Base-by-base conservation (phyloP, 2,329 filamentous ascomycete species). In the Fusarium mangiferae region DNA sequence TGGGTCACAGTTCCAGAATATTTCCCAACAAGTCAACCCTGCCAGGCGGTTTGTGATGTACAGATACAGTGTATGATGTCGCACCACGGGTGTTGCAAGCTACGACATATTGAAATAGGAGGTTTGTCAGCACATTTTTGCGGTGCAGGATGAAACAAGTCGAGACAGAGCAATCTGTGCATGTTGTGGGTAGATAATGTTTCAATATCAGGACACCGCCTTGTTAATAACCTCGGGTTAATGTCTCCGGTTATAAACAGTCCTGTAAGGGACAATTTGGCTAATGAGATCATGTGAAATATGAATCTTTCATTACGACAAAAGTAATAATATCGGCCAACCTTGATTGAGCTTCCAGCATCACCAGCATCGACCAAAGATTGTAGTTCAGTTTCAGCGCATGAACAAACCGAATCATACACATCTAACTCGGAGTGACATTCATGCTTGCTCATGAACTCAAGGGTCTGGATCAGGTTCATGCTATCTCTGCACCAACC, bases 11-110 rank as follows among this genome's bases (percentile, higher is more conserved):
- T 74, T 68, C 70, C 61, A 73, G 60, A 70, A 74, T 59, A 49
- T 63, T 73, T 68, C 71, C 71, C 67, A 63, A 73, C 54, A 44
- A 67, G 66, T 60, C 38, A 66, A 74, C 62, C 70, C 49, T 67
- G 61, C 39, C 44, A 60, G 45, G 26, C n/a, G 26, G 20, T 18
- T 28, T 20, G 51, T 14, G 26, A 42, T 26, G 24, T 45, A n/a
- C 7, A 9, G 33, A 33, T 46, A 51, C 48, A 61, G 59, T 45
- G 36, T 22, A 24, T 38, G 39, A 41, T 54, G 65, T 67, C 39
- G 62, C 51, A 51, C 36, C 60, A 45, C 54, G 49, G 45, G 58
- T 62, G 66, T 36, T 36, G 26, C 33, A 46, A 49, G 49, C 44
- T 36, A 60, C 61, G 28, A 38, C 24, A 42, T 41, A 18, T 45